These are phyloP conservation scores for Kregervanrija delftensis DNA, from an alignment of 805 yeast species.

Conservation along the genomic window DNA sequence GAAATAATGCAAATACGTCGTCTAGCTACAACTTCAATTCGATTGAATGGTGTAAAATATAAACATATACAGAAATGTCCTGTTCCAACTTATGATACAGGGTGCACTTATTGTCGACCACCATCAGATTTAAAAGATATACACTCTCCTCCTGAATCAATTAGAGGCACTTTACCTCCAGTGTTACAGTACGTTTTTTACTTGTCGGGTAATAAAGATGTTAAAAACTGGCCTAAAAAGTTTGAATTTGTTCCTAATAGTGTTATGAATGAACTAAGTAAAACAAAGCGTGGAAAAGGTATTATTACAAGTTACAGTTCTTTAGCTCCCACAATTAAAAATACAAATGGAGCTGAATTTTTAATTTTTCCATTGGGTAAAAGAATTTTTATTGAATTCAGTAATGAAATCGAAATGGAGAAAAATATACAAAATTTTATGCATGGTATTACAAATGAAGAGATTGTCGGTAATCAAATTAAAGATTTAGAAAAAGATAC, in stretches of 20 bases:
- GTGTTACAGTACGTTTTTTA: constrained; percentile 54
- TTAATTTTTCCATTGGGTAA: constrained; percentile 8
- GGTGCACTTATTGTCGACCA: constrained; percentile 50
- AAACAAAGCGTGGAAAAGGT: constrained; percentile 10
- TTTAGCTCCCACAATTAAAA: not conserved
- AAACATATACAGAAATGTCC: constrained; percentile 34
- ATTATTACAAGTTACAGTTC: constrained; percentile 6
- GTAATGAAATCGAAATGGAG: too few relatives aligned
- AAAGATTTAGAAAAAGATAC: constrained; percentile 19
- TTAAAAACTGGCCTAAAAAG: constrained; percentile 39
- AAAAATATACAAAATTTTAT: too few relatives aligned
- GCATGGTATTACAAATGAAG: too few relatives aligned
- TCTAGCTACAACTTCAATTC: too few relatives aligned
- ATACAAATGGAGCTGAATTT: constrained; percentile 1
- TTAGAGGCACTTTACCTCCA: constrained; percentile 41
- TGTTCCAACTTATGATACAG: constrained; percentile 45
- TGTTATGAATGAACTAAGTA: constrained; percentile 23
- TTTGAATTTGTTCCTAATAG: constrained; percentile 43
- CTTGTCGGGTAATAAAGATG: constrained; percentile 35
- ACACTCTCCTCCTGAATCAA: constrained; percentile 17
- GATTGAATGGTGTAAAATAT: not conserved
- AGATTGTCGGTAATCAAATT: too few relatives aligned
- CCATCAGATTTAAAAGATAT: constrained; percentile 21
- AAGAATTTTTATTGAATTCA: not conserved
- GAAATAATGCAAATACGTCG: too few relatives aligned